These are phyloP conservation scores for Kluyveromyces siamensis DNA, from an alignment of 805 yeast species.

Conservation along the genomic window DNA sequence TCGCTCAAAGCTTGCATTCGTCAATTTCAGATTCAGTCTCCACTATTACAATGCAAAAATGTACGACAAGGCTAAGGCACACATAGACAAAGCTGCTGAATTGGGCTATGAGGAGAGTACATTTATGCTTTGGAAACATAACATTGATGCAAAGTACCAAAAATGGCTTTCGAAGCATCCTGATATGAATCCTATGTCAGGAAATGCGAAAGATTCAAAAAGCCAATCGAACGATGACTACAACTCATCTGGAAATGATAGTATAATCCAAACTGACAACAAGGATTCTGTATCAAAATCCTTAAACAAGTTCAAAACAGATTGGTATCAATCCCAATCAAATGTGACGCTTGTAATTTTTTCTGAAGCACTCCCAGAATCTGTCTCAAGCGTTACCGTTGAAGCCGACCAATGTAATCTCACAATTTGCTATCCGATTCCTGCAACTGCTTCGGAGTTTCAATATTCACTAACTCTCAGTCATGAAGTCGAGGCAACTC, in stretches of 20 bases:
- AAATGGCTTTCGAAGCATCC: constrained; percentile 8
- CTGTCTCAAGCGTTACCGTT: constrained; percentile 30
- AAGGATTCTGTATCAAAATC: not conserved
- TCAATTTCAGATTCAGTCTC: constrained; percentile 42
- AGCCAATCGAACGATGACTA: not conserved
- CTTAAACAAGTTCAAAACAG: constrained; percentile 32
- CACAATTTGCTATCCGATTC: constrained; percentile 15
- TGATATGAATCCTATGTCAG: not conserved
- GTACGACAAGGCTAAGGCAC: constrained; percentile 32
- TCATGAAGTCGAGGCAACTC: constrained; percentile 38
- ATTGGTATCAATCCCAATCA: constrained; percentile 63
- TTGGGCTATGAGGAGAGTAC: constrained; percentile 39
- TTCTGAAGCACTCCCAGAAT: constrained; percentile 49
- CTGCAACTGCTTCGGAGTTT: constrained; percentile 42
- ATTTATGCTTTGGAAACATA: constrained; percentile 36
- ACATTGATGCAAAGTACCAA: constrained; percentile 12
- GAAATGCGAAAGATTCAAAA: not conserved
- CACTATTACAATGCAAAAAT: constrained; percentile 38
- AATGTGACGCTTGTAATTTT: constrained; percentile 61
- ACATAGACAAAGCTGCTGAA: constrained; percentile 35
- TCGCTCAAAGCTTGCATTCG: constrained; percentile 37
- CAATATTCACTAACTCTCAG: constrained; percentile 46
- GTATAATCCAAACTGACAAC: not conserved
- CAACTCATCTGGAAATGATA: not conserved
- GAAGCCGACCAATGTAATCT: constrained; percentile 32